phyloP scores from a whole-genome alignment of 768 basidiomycete genomes.

The Lentinula guzmanii region DNA sequence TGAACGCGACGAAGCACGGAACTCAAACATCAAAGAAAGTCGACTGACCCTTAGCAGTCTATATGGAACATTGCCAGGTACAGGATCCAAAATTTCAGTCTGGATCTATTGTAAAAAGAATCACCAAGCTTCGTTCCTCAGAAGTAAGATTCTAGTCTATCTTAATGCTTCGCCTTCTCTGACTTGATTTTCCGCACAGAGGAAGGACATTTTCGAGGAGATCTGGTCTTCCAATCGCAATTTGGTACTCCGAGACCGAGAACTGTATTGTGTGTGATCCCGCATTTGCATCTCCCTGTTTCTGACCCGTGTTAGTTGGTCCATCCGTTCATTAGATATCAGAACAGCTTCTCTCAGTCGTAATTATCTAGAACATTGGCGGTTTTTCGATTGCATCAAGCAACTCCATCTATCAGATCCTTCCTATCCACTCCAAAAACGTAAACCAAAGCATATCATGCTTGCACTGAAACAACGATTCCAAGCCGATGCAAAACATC shows the following conservation, averaged over 20 bases:
- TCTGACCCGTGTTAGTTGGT: background rate
- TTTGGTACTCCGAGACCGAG: background rate
- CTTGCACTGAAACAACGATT: conserved; percentile 21
- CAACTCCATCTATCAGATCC: background rate
- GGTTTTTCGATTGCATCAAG: background rate
- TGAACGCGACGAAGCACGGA: conserved; percentile 3
- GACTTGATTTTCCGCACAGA: background rate
- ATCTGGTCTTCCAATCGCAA: background rate
- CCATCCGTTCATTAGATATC: background rate
- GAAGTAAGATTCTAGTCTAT: background rate
- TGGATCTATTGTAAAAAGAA: conserved; percentile 2
- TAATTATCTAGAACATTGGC: conserved; percentile 4
- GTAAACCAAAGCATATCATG: conserved; percentile 31
- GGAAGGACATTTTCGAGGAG: background rate
- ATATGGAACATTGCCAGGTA: background rate
- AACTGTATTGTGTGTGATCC: background rate
- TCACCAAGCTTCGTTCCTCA: conserved; percentile 1
- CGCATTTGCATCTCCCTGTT: too few relatives aligned
- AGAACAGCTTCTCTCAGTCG: background rate
- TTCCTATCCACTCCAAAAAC: conserved; percentile 10
- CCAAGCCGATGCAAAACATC: conserved; percentile 15
- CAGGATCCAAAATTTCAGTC: background rate
- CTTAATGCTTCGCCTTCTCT: background rate
- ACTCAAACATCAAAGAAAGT: background rate
- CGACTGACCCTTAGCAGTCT: background rate